Base-by-base conservation (phyloP, 83 land plant species). In the Diphasiastrum complanatum region DNA sequence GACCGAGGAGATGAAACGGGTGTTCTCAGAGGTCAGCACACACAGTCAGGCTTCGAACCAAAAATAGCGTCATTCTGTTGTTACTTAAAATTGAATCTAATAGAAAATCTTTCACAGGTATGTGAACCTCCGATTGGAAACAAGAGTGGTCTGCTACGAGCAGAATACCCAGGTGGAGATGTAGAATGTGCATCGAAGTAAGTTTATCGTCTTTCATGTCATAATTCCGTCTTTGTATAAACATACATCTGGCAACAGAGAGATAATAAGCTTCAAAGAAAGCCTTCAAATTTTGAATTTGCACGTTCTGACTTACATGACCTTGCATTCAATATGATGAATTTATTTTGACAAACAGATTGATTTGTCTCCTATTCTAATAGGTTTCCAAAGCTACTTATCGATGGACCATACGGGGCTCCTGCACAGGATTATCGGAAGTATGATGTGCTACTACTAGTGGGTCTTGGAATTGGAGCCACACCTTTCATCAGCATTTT, bases 401-500 rank as follows among this genome's bases (percentile, higher is more conserved):
- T 92, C 22, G 98, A 92, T 66, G 98, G 98, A 26, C 98, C 98
- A 12, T 92, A 92, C 66, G 98, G 98, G 38, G 95, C 98, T 29
- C 98, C 98, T 20, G 98, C 98, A 26, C 98, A 92, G 75, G 96
- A 92, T 56, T 92, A 88, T 71, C 40, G 65, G 29, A 88, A 85
- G 28, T 92, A 88, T 64, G 98, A 92, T 67, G 88, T 88, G 14
- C 73, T 92, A 31, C 68, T 92, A 18, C 81, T 92, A 5, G 91
- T 89, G 19, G 98, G 98, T 1, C 91, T 92, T 24, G 98, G 98
- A 16, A 92, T 92, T 54, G 98, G 98, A 34, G 98, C 98, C 14
- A 92, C 98, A 6, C 98, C 98, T 30, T 92, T 92, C 79, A 88
- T 92, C 54, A 88, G 96, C 51, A 85, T 92, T 47, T 50, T 92